phyloP scores from a whole-genome alignment of 306 rosid species.

The Alnus rubra region DNA sequence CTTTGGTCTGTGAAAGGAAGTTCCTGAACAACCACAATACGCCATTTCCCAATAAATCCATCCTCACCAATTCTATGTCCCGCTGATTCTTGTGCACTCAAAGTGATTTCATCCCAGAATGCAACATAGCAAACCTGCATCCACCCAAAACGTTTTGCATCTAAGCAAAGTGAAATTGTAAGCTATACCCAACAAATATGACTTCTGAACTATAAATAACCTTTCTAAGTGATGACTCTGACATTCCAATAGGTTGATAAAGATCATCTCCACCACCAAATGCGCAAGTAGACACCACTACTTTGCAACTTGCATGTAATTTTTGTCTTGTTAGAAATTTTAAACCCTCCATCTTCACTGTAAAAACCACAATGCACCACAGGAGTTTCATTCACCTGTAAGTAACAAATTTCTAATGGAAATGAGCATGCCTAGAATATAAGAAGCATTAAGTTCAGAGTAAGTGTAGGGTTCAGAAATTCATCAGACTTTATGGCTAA shows the following conservation, averaged over 20 bases:
- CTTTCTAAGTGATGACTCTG: constrained; percentile 69
- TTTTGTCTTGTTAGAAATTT: constrained; percentile 66
- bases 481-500: not conserved
- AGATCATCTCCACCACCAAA: constrained; percentile 99
- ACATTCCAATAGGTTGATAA: constrained; percentile 96
- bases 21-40: constrained; percentile 72
- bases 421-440: constrained; percentile 28
- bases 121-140: constrained; percentile 92
- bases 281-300: constrained; percentile 89
- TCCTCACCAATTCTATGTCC: constrained; percentile 58
- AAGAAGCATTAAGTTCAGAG: not conserved
- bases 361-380: constrained; percentile 87
- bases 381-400: constrained; percentile 65
- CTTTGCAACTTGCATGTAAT: constrained; percentile 68
- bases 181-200: constrained; percentile 7
- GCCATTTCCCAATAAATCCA: constrained; percentile 88
- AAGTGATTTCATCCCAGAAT: constrained; percentile 96
- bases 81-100: constrained; percentile 59
- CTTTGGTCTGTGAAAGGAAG: constrained; percentile 94
- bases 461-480: not conserved
- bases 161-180: constrained; percentile 39
- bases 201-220: constrained; percentile 45
- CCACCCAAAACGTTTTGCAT: constrained; percentile 40
- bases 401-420: constrained; percentile 21
- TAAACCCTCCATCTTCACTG: constrained; percentile 73